Evolutionary conservation across 305 asterid genomes (phyloP).

Genomic region (Fraxinus nigra): DNA sequence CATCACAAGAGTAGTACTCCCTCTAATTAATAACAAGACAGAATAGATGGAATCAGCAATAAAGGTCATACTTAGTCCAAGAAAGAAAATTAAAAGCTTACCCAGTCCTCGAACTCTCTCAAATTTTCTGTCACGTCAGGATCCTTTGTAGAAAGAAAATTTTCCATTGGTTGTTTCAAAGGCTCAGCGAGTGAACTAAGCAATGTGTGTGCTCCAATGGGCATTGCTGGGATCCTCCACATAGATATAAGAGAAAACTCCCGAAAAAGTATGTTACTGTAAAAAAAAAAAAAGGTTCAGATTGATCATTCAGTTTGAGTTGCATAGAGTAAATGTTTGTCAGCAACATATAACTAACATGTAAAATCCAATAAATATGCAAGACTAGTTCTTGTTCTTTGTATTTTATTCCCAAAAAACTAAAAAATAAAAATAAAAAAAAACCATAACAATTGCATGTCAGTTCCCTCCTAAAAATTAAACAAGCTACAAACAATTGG

Average conservation of each 20-base stretch:
- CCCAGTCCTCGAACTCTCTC: conserved; percentile 98
- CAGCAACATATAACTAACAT: neutral
- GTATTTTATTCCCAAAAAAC: neutral
- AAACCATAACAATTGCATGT: neutral
- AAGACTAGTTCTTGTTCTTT: neutral
- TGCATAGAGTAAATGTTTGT: neutral
- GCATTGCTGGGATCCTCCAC: conserved; percentile 98
- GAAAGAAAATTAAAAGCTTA: conserved; percentile 34
- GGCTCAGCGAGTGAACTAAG: conserved; percentile 98
- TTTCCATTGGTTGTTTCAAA: conserved; percentile 72
- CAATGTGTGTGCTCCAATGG: conserved; percentile 90
- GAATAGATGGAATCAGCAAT: conserved; percentile 22
- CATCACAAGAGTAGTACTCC: conserved; percentile 96
- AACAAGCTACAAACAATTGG: neutral
- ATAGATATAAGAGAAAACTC: conserved; percentile 94
- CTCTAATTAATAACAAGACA: conserved; percentile 52
- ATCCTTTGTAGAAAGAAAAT: conserved; percentile 57
- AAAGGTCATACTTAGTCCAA: conserved; percentile 15
- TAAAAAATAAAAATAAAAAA: too few species aligned
- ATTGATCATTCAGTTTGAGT: conserved; percentile 25
- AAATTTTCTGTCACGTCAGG: conserved; percentile 60
- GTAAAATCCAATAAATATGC: neutral
- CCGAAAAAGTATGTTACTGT: conserved; percentile 88
- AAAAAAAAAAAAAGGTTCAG: conserved; percentile 1
- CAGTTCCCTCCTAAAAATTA: neutral